Conservation (phyloP, 495 filamentous ascomycete genomes). For the Tuber brumale region DNA sequence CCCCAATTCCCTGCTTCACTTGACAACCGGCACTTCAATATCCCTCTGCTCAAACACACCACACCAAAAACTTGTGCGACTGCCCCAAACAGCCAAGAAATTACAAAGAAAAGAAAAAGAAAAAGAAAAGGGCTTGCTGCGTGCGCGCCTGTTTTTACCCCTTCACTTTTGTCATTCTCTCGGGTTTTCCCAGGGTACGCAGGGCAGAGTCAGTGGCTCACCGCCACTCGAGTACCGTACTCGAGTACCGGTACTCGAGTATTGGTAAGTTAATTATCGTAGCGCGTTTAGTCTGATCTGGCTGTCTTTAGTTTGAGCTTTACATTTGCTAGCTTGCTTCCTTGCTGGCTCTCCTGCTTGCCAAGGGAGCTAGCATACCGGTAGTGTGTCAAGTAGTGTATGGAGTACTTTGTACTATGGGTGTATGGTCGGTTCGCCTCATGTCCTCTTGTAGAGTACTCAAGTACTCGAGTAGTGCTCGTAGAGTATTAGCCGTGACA, state of each 20-base stretch:
- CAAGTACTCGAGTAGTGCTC: no score
- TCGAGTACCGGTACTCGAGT: neutral
- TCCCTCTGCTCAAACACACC: neutral
- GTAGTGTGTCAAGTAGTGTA: neutral
- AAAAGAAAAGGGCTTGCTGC: neutral
- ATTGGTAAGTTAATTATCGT: neutral
- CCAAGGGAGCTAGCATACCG: neutral
- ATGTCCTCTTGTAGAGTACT: no score
- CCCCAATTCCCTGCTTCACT: no score
- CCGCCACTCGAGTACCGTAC: no score
- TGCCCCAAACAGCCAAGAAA: neutral
- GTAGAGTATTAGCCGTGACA: neutral
- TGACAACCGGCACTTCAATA: neutral
- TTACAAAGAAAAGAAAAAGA: neutral
- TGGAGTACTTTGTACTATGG: neutral
- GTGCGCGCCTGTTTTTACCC: neutral
- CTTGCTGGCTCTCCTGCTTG: neutral
- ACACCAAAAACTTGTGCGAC: neutral
- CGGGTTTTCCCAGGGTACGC: neutral
- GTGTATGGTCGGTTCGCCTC: neutral
- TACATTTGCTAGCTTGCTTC: neutral
- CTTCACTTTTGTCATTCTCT: neutral
- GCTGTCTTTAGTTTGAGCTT: neutral
- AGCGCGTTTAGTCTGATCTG: neutral
- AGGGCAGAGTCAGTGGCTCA: neutral